Percentiles rank a stretch among this genome's conserved stretches.
Evolutionary conservation across 352 stramenopile species (phyloP).

Genomic region (Globisporangium solare): DNA sequence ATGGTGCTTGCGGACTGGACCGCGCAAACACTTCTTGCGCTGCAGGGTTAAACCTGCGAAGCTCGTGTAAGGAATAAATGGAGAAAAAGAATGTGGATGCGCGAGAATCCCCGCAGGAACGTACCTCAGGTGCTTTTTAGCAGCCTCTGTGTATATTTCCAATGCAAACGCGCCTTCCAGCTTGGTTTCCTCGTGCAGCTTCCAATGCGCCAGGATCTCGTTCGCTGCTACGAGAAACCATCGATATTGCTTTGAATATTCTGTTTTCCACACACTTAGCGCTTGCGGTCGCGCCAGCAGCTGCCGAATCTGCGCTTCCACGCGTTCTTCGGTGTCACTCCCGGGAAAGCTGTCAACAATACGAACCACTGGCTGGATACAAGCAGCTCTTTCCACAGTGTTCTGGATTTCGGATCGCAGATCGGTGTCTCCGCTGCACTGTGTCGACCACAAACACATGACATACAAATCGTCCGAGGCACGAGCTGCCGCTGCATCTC

Average conservation of each 20-base stretch:
- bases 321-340: background rate
- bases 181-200: constrained; percentile 8
- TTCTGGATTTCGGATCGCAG: background rate
- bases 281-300: background rate
- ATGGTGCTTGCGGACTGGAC: background rate
- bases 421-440: background rate
- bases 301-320: background rate
- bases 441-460: background rate
- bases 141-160: background rate
- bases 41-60: constrained; percentile 7
- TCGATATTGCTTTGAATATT: background rate
- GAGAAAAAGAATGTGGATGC: background rate
- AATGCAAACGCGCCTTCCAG: constrained; percentile 5
- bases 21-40: background rate
- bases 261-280: background rate
- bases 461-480: background rate
- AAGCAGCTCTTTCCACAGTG: background rate
- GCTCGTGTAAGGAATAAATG: background rate
- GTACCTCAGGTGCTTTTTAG: background rate
- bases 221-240: background rate
- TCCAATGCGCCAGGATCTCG: background rate
- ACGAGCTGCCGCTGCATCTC: background rate
- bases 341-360: background rate
- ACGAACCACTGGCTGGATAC: background rate
- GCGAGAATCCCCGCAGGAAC: background rate